Evolutionary conservation across 108 stramenopile species (phyloP).

Genomic region (Mediolabrus comicus): DNA sequence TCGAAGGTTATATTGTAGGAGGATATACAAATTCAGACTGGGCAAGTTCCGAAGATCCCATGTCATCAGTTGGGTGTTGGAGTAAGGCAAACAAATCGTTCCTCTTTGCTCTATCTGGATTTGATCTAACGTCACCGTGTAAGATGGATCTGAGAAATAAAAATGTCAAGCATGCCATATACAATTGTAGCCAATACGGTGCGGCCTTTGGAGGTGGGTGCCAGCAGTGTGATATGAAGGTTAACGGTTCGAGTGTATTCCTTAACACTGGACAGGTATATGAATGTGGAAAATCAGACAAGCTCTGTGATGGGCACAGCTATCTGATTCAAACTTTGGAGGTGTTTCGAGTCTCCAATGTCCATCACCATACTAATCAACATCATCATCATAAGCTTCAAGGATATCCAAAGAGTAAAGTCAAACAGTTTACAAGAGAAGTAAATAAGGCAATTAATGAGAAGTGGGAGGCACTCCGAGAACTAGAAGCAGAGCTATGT

Average conservation of each 20-base stretch:
- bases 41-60: not conserved
- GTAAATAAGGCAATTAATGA: constrained; percentile 16
- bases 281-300: not conserved
- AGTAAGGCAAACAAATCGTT: constrained; percentile 17
- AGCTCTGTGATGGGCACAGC: not conserved
- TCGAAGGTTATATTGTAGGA: constrained; percentile 4
- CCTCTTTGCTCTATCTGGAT: constrained; percentile 16
- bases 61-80: not conserved
- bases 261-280: not conserved
- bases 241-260: not conserved
- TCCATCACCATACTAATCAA: not conserved
- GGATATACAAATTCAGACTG: constrained; percentile 10
- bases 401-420: not conserved
- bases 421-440: constrained; percentile 8
- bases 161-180: constrained; percentile 5
- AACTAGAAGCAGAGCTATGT: constrained; percentile 8
- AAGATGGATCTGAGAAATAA: constrained; percentile 17
- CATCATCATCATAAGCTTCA: not conserved
- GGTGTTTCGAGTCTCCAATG: constrained; percentile 14
- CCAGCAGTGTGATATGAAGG: constrained; percentile 10
- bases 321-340: constrained; percentile 11
- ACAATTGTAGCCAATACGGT: not conserved
- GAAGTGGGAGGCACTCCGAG: constrained; percentile 7
- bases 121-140: constrained; percentile 3
- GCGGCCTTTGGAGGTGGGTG: constrained; percentile 16